Base-by-base conservation (phyloP, 176 grass and related monocot genomes). In the Poa annua region DNA sequence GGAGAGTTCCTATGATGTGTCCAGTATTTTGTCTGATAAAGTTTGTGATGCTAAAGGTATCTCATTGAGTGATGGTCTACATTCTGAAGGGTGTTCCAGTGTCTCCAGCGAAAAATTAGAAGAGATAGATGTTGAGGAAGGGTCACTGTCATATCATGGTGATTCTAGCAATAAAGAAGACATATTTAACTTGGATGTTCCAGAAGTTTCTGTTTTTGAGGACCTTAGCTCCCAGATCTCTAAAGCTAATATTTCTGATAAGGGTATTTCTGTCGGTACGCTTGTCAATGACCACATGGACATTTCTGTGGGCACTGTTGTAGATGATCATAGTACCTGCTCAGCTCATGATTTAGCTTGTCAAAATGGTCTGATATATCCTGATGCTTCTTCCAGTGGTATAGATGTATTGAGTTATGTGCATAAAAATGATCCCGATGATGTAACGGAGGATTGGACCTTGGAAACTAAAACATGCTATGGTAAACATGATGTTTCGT, bases 401-500 rank as follows among this genome's bases (percentile, higher is more conserved):
- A 75, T 59, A 80, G 74, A 75, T 11, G 74, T 84, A 19, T 22
- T 63, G 42, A 78, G 17, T 34, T 87, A 68, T 87, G 36, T 77
- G 59, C 71, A 74, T 66, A 80, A 80, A 80, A 69, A 71, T 79
- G 17, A 17, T 62, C 48, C 34, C 61, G 72, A 88, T 57, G 26
- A 72, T 52, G 10, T 53, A 85, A 22, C 61, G 44, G 49, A 79
- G 52, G 66, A 91, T 32, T 62, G 65, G 22, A 44, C 19, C 84
- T 64, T 67, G 71, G 84, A 84, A 57, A 84, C 75, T 78, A 53
- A 79, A 83, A 77, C 77, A 71, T 75, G 63, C 47, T 13, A 39
- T 42, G 33, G 36, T 61, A 72, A 85, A 50, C 16, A 76, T 91
- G 80, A 80, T 82, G 39, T 79, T 81, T 73, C 68, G 82, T 66